Evolutionary conservation across 2,329 filamentous ascomycete species (phyloP).

Genomic region (Chaetoscypha palmicola): DNA sequence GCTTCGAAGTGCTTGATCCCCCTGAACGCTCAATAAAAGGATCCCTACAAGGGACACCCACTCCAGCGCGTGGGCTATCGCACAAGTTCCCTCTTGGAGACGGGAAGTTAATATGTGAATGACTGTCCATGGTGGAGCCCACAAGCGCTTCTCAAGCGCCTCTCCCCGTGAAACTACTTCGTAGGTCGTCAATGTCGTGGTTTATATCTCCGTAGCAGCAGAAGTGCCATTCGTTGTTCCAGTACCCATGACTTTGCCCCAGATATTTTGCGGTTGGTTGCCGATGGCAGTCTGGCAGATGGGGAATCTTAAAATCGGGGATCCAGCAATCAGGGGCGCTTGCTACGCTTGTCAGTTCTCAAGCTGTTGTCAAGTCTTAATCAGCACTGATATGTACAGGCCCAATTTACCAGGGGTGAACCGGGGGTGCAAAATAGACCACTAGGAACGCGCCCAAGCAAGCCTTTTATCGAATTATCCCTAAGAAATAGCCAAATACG

Average conservation of each 20-base stretch:
- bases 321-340: slow-evolving; percentile 11
- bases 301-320: slow-evolving; percentile 5
- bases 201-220: no score
- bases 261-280: slow-evolving; percentile 1
- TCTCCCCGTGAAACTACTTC: no score
- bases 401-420: slow-evolving; percentile 9
- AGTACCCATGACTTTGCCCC: neutral
- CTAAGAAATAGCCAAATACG: slow-evolving; percentile 11
- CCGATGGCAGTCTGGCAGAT: slow-evolving; percentile 6
- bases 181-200: no score
- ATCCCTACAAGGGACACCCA: slow-evolving; percentile 12
- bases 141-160: neutral
- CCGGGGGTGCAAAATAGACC: slow-evolving; percentile 3
- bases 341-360: slow-evolving; percentile 6
- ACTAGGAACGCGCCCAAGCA: slow-evolving; percentile 10
- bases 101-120: no score
- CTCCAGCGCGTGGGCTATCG: neutral
- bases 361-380: slow-evolving; percentile 18
- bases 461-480: slow-evolving; percentile 14
- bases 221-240: no score
- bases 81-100: neutral
- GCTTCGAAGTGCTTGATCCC: neutral
- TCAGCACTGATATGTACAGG: slow-evolving; percentile 14
- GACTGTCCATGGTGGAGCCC: no score
- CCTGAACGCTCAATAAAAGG: slow-evolving; percentile 18